Base-by-base conservation (phyloP, 2,329 filamentous ascomycete species). In the Fusarium domesticum region DNA sequence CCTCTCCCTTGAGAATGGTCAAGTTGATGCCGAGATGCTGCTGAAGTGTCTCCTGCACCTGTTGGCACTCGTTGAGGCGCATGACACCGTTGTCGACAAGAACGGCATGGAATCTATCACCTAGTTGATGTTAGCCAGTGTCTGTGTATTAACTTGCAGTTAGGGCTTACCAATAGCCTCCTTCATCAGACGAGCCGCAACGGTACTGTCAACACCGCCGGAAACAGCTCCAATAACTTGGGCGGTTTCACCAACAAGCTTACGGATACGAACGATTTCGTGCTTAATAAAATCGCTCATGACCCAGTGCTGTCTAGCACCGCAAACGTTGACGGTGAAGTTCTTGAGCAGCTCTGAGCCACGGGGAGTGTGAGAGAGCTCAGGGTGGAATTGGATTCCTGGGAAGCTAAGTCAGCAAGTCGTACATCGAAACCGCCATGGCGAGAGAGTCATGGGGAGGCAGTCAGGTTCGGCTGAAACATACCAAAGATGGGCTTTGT, bases 1-100 rank as follows among this genome's bases (percentile, higher is more conserved):
- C 76, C 8, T 78, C 77, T 0, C 82, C 90, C 63, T 97, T 87
- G 2, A 95, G 81, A 19, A 97, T 85, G 0, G 88, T 95, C 3
- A 97, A 75, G 67, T 96, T 93, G 67, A 97, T 95, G 2, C 88
- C 88, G 1, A 97, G 79, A 54, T 93, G 84, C 60, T 90, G 67
- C 2, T 77, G 76, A 3, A 97, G 78, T 0, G 83, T 91, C 67
- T 89, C 74, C 68, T 95, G 84, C 40, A 97, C 93, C 59, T 85
- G 75, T 54, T 84, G 72, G 55, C 85, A 90, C 68, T 97, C 93
- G 62, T 96, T 84, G 20, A 93, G 75, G 31, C 93, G 83, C 78
- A 98, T 84, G 40, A 89, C 75, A 16, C 66, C 68, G 55, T 87
- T 96, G 70, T 97, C 85, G 6, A 96, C 83, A 16, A 96, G 78